Conservation (phyloP, 371 early-diverging fungal species). For the Apophysomyces trapeziformis region DNA sequence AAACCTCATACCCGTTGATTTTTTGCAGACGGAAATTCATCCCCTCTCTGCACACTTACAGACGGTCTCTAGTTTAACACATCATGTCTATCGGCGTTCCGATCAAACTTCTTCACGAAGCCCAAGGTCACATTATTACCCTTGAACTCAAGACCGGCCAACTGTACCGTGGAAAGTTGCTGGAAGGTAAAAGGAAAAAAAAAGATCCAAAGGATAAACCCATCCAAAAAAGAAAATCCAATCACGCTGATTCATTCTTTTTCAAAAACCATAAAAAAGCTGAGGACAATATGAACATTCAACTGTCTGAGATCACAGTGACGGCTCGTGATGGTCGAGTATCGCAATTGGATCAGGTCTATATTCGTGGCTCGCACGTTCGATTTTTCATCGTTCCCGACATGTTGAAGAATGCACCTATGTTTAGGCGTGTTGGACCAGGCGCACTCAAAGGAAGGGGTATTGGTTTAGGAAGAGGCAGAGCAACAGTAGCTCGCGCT, state of each 20-base stretch:
- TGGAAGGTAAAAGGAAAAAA: conserved; percentile 90
- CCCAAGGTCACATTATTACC: conserved; percentile 94
- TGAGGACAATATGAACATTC: conserved; percentile 99
- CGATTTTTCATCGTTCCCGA: conserved; percentile 97
- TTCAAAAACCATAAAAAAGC: conserved; percentile 45
- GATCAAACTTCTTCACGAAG: conserved; percentile 97
- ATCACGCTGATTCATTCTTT: neutral
- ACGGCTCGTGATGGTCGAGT: conserved; percentile 92
- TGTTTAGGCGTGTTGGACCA: conserved; percentile 90
- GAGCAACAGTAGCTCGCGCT: conserved; percentile 86
- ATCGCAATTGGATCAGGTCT: conserved; percentile 93
- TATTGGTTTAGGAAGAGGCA: conserved; percentile 85
- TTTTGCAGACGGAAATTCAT: no score
- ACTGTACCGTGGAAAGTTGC: conserved; percentile 92
- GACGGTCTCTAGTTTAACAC: neutral
- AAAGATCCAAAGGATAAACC: neutral
- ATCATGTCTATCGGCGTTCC: conserved; percentile 92
- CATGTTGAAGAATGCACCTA: conserved; percentile 98
- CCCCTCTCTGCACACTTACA: neutral
- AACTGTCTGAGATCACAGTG: conserved; percentile 90
- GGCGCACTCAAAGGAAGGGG: conserved; percentile 84
- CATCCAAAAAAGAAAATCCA: conserved; percentile 1
- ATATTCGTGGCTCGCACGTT: conserved; percentile 95
- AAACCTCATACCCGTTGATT: no score
- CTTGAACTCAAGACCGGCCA: conserved; percentile 94